Base-by-base conservation (phyloP, 441 rosid species). In the Adansonia grandidieri region DNA sequence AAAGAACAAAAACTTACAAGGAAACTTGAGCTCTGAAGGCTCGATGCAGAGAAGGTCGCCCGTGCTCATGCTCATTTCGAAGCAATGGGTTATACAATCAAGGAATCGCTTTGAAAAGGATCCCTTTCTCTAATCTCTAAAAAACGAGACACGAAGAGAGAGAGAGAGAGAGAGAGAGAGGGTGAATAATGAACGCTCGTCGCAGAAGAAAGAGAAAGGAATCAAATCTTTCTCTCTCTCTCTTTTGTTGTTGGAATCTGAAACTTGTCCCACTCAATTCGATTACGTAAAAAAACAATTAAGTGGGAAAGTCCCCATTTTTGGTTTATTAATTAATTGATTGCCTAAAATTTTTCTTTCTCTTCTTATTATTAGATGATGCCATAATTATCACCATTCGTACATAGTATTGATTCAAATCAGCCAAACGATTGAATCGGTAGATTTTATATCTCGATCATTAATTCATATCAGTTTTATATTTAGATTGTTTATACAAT, bases 11-110 rank as follows among this genome's bases (percentile, higher is more conserved):
- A 24, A 78, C 86, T 78, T 61, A 91, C 96, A 88, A 53, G 88
- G 89, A 79, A 91, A 91, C 80, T 86, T 90, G 83, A 91, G 92
- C 88, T 91, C 93, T 8, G 78, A 66, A 71, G 96, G 91, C 19
- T 90, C 93, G 86, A 91, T 85, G 81, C 81, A 67, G 79, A 91
- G 88, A 77, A 91, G 89, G 84, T 91, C 92, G 71, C 92, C 92
- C 66, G 88, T 28, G 32, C 32, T 2, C 32, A 28, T 82, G 79
- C 85, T 89, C 92, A 89, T 90, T 75, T 82, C 74, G 17, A 45
- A 60, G 28, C 53, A 74, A 79, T 6, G 28, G 42, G 14, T 28
- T 28, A 50, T 80, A 50, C 5, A 66, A 66, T 20, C 73, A 13
- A 47, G 17, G 67, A 76, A 67, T 76, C 60, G 58, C 9, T 62